Conservation (phyloP, 176 grass and related monocot genomes). For the Zea luxurians region DNA sequence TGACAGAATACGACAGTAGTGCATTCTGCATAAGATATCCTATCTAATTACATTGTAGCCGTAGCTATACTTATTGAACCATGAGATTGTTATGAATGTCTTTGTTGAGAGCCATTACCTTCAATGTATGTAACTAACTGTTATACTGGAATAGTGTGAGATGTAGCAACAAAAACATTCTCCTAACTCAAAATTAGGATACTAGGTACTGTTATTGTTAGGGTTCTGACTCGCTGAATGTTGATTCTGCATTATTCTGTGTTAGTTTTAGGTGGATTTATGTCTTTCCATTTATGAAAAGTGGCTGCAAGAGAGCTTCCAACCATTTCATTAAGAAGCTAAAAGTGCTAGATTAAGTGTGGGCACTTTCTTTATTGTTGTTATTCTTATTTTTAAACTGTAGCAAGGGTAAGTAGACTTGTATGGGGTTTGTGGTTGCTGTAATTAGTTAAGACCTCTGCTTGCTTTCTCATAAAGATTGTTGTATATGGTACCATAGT, state of each 20-base stretch:
- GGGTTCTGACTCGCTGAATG: background rate
- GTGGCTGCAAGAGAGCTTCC: background rate
- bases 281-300: conserved; percentile 10
- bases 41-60: background rate
- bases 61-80: background rate
- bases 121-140: background rate
- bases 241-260: conserved; percentile 3
- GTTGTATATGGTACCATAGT: background rate
- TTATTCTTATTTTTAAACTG: background rate
- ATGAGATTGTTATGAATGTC: background rate
- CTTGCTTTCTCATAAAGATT: conserved; percentile 1
- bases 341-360: background rate
- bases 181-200: background rate
- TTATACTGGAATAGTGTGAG: background rate
- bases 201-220: background rate
- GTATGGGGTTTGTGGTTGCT: background rate
- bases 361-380: too few species aligned
- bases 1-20: background rate
- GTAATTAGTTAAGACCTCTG: background rate
- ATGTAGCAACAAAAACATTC: conserved; percentile 11
- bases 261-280: conserved; percentile 17
- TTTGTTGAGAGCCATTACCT: background rate
- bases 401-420: background rate
- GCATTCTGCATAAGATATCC: background rate
- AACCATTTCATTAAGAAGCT: conserved; percentile 7